These are phyloP conservation scores for Saprolegnia diclina DNA, from an alignment of 352 stramenopile genomes.

Conservation along the genomic window DNA sequence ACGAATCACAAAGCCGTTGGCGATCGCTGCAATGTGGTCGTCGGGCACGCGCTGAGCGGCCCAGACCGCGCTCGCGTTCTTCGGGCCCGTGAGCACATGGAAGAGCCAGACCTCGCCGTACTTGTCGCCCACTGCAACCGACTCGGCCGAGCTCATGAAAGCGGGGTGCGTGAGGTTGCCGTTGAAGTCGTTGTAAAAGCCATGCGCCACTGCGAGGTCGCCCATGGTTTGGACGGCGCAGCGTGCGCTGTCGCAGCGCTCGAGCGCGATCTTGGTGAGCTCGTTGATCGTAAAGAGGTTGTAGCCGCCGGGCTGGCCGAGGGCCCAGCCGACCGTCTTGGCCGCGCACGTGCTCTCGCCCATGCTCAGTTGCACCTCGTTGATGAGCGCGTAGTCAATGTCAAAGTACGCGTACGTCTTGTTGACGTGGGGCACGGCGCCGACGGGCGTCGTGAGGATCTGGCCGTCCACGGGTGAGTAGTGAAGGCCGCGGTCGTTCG, in stretches of 20 bases:
- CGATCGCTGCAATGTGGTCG: slow-evolving; percentile 82
- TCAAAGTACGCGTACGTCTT: slow-evolving; percentile 93
- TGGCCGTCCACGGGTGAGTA: slow-evolving; percentile 48
- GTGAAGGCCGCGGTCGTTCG: slow-evolving; percentile 53
- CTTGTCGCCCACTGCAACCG: slow-evolving; percentile 81
- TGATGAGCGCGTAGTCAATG: slow-evolving; percentile 92
- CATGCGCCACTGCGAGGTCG: slow-evolving; percentile 83
- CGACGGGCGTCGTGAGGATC: slow-evolving; percentile 48
- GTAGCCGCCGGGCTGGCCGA: slow-evolving; percentile 52
- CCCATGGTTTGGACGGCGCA: slow-evolving; percentile 89
- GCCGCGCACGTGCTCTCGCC: slow-evolving; percentile 90
- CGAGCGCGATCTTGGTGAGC: slow-evolving; percentile 86
- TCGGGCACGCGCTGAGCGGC: slow-evolving; percentile 89
- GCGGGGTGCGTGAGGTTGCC: slow-evolving; percentile 47
- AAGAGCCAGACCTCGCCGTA: slow-evolving; percentile 92
- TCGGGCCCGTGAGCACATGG: slow-evolving; percentile 87
- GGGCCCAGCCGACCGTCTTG: slow-evolving; percentile 65
- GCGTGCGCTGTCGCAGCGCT: slow-evolving; percentile 75
- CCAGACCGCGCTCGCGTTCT: slow-evolving; percentile 87
- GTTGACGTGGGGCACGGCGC: slow-evolving; percentile 84
- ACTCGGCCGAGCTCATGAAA: slow-evolving; percentile 71
- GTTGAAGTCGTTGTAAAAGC: slow-evolving; percentile 91
- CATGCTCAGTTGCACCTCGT: slow-evolving; percentile 91
- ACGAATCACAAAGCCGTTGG: slow-evolving; percentile 92
- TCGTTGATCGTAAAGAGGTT: slow-evolving; percentile 88